These are phyloP conservation scores for Malassezia dermatis DNA, from an alignment of 1,284 basidiomycete genomes.

Conservation along the genomic window DNA sequence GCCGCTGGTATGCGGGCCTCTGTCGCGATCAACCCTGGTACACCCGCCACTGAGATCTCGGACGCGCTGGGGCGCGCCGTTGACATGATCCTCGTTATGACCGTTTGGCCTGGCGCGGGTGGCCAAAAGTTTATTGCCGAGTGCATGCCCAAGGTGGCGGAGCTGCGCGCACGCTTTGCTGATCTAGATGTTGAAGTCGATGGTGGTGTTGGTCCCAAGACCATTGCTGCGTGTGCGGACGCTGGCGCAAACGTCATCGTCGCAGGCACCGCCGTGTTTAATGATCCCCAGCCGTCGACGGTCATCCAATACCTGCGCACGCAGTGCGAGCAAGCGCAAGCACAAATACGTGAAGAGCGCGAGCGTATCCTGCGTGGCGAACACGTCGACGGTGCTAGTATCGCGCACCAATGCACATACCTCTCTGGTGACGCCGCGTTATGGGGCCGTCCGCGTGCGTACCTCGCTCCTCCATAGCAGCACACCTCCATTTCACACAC, in stretches of 20 bases:
- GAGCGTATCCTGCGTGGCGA: conserved; percentile 33
- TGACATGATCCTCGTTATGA: conserved; percentile 48
- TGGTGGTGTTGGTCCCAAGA: conserved; percentile 86
- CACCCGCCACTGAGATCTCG: conserved; percentile 40
- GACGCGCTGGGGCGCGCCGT: conserved; percentile 41
- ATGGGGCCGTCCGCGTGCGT: conserved; percentile 13
- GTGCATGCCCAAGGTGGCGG: conserved; percentile 79
- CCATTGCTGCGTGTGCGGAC: conserved; percentile 75
- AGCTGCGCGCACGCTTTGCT: conserved; percentile 80
- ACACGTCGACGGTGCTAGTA: conserved; percentile 22
- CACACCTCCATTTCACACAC: conserved; percentile 5
- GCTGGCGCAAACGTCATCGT: conserved; percentile 87
- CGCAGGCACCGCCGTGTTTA: conserved; percentile 91
- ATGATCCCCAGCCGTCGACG: conserved; percentile 62
- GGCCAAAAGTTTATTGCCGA: conserved; percentile 93
- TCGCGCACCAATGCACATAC: conserved; percentile 20
- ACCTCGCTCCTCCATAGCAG: not conserved
- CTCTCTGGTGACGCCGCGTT: conserved; percentile 4
- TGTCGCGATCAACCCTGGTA: conserved; percentile 46
- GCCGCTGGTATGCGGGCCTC: conserved; percentile 45
- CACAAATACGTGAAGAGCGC: conserved; percentile 36
- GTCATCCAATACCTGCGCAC: conserved; percentile 37
- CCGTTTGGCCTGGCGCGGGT: conserved; percentile 53
- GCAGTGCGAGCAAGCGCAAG: conserved; percentile 42
- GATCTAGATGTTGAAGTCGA: conserved; percentile 86